phyloP scores from a whole-genome alignment of 495 filamentous ascomycete genomes.

The Penicillium bialowiezense region DNA sequence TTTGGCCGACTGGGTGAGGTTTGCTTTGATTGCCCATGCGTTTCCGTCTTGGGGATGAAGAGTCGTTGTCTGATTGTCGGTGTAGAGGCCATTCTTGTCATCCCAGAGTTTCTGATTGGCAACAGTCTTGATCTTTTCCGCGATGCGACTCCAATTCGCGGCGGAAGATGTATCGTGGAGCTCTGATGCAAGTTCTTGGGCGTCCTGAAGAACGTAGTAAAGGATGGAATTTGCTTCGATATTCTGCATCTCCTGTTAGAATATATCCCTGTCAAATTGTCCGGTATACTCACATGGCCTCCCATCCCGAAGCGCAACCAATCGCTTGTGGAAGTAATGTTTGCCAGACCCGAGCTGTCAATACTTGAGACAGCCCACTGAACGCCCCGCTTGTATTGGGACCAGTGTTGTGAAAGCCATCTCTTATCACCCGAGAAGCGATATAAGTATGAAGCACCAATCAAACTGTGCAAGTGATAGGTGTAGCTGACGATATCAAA shows the following conservation, averaged over 20 bases:
- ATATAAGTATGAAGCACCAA: constrained; percentile 52
- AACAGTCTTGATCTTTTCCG: constrained; percentile 21
- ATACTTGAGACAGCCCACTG: constrained; percentile 44
- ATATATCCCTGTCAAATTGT: background rate
- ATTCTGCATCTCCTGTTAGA: constrained; percentile 8
- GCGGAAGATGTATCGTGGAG: constrained; percentile 19
- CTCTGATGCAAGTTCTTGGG: constrained; percentile 20
- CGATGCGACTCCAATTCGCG: constrained; percentile 17
- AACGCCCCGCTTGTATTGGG: constrained; percentile 44
- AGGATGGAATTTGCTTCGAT: constrained; percentile 38
- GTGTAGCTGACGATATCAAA: constrained; percentile 46
- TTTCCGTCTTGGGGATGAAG: constrained; percentile 51
- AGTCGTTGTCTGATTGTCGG: constrained; percentile 35
- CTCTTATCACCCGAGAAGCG: constrained; percentile 47
- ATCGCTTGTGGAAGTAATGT: constrained; percentile 48
- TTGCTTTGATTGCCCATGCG: constrained; percentile 39
- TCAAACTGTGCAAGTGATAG: constrained; percentile 57
- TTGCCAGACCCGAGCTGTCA: constrained; percentile 44
- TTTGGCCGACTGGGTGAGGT: constrained; percentile 24
- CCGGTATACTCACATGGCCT: constrained; percentile 22
- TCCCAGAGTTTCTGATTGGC: constrained; percentile 37
- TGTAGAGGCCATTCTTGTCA: constrained; percentile 18
- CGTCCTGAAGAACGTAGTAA: constrained; percentile 30
- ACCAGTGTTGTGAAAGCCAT: constrained; percentile 46
- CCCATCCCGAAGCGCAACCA: constrained; percentile 45